These are phyloP conservation scores for Leishmania turanica DNA, from an alignment of 208 protist species.

Conservation along the genomic window DNA sequence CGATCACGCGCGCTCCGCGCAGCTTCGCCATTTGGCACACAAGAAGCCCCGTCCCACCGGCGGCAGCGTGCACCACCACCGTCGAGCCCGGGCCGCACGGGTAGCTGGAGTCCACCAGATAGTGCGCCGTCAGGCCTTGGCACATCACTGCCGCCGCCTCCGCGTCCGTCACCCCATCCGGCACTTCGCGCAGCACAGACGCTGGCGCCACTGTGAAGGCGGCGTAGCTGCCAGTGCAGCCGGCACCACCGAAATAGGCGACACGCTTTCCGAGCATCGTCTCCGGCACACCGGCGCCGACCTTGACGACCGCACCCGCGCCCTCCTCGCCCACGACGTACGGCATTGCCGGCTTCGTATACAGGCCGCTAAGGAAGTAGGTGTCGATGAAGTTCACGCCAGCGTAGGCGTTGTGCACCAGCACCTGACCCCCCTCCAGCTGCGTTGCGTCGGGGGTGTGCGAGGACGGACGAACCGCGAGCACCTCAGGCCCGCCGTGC, in stretches of 20 bases:
- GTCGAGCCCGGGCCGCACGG: conserved; percentile 37
- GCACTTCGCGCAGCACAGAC: conserved; percentile 30
- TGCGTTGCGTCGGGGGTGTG: conserved; percentile 8
- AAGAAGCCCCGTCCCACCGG: conserved; percentile 84
- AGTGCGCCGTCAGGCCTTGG: conserved; percentile 92
- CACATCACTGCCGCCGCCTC: conserved; percentile 60
- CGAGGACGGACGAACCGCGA: conserved; percentile 10
- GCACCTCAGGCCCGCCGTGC: conserved; percentile 39
- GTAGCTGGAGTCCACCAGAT: conserved; percentile 76
- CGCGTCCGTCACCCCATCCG: conserved; percentile 53
- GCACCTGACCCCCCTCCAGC: conserved; percentile 35
- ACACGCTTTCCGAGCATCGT: conserved; percentile 64
- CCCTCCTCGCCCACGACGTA: conserved; percentile 83
- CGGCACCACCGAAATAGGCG: conserved; percentile 57
- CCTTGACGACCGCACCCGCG: conserved; percentile 60
- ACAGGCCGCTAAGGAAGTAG: conserved; percentile 85
- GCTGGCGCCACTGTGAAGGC: conserved; percentile 52
- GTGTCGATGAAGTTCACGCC: conserved; percentile 95
- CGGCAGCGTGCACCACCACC: conserved; percentile 88
- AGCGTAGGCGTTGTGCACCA: conserved; percentile 53
- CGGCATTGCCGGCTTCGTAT: conserved; percentile 69
- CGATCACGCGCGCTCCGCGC: conserved; percentile 90
- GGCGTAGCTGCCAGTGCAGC: conserved; percentile 58
- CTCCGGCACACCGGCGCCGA: conserved; percentile 16
- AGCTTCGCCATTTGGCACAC: conserved; percentile 93